Evolutionary conservation across 2,329 filamentous ascomycete species (phyloP).

Genomic region (Alternaria rosae): DNA sequence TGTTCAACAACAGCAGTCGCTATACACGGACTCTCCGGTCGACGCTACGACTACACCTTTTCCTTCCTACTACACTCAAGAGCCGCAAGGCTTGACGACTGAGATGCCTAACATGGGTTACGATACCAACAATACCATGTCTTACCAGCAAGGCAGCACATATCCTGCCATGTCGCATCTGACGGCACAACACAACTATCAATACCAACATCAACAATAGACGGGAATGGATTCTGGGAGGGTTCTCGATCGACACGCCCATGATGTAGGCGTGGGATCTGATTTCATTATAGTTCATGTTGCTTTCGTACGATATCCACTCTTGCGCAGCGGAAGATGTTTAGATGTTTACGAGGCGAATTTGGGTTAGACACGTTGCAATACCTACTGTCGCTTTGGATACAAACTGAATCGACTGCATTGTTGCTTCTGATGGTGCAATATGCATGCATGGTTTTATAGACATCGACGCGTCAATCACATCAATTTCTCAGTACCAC

Average conservation of each 20-base stretch:
- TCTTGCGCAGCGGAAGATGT: constrained; percentile 5
- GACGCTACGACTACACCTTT: constrained; percentile 41
- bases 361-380: constrained; percentile 2
- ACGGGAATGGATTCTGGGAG: background rate
- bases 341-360: constrained; percentile 4
- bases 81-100: constrained; percentile 37
- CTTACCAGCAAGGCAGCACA: constrained; percentile 36
- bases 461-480: background rate
- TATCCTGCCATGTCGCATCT: constrained; percentile 47
- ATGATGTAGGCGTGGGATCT: background rate
- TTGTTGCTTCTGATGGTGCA: constrained; percentile 5
- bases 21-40: constrained; percentile 49
- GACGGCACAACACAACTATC: constrained; percentile 42
- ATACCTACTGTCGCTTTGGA: constrained; percentile 1
- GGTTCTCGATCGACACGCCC: background rate
- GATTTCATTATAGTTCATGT: background rate
- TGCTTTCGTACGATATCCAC: constrained; percentile 16
- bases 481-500: background rate
- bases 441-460: constrained; percentile 1
- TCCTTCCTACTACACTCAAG: constrained; percentile 44
- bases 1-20: constrained; percentile 36
- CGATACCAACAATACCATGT: constrained; percentile 37
- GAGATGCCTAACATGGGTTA: constrained; percentile 35
- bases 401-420: background rate
- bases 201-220: constrained; percentile 36